Percentiles rank a stretch among this genome's conserved stretches.
Evolutionary conservation across 2,329 filamentous ascomycete genomes (phyloP).

Genomic region (Paracoccidioides lutzii): DNA sequence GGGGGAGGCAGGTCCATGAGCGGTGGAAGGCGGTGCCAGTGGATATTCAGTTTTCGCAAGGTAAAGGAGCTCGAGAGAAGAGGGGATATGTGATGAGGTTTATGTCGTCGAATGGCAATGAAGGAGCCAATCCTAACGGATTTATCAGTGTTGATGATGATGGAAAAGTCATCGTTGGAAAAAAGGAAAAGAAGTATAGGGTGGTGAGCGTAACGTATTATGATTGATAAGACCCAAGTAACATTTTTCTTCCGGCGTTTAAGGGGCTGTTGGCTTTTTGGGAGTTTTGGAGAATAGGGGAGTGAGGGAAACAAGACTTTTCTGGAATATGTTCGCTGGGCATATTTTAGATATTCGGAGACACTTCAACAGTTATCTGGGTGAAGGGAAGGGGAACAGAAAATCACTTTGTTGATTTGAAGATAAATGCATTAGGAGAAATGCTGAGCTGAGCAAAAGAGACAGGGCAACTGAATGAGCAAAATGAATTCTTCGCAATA

Average conservation of each 20-base stretch:
- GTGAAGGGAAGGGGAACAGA: too few species aligned
- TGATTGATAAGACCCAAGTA: constrained; percentile 1
- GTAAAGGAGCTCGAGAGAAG: constrained; percentile 4
- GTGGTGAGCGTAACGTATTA: constrained; percentile 13
- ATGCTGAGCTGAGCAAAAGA: too few species aligned
- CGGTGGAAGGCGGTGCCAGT: constrained; percentile 6
- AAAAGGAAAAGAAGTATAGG: constrained; percentile 4
- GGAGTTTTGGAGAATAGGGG: not conserved
- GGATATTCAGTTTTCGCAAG: constrained; percentile 7
- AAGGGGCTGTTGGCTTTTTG: not conserved
- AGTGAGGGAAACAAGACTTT: not conserved
- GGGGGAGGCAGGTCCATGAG: constrained; percentile 1
- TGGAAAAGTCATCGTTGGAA: constrained; percentile 4
- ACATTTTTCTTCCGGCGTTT: too few species aligned
- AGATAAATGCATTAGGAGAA: too few species aligned
- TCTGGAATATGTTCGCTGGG: not conserved
- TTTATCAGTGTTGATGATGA: constrained; percentile 4
- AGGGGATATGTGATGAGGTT: constrained; percentile 4
- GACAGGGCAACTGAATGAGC: too few species aligned
- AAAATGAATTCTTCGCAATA: too few species aligned
- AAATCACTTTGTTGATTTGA: too few species aligned
- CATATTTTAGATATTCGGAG: too few species aligned
- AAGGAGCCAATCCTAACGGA: not conserved
- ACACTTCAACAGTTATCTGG: too few species aligned
- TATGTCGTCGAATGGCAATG: not conserved